phyloP scores from a whole-genome alignment of 163 green algal genomes.

The Chlorella variabilis region DNA sequence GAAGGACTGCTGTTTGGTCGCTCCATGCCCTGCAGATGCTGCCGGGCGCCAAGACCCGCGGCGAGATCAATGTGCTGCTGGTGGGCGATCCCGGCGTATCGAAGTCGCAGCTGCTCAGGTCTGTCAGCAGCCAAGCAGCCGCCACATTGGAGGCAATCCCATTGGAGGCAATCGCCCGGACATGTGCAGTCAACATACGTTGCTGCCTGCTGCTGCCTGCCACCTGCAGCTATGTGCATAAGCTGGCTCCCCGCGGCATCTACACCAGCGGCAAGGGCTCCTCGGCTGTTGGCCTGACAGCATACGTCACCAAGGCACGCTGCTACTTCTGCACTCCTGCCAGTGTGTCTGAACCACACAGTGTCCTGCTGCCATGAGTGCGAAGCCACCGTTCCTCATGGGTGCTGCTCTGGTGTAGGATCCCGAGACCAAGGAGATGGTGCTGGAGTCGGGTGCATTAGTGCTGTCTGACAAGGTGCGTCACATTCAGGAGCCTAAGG shows the following conservation, averaged over 20 bases:
- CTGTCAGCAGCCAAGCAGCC: too few species aligned
- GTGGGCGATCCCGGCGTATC: slow-evolving; percentile 96
- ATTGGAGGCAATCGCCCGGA: too few species aligned
- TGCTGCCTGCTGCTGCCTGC: too few species aligned
- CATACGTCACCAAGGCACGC: slow-evolving; percentile 88
- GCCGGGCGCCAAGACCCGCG: slow-evolving; percentile 65
- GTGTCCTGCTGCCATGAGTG: too few species aligned
- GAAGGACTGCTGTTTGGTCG: neutral
- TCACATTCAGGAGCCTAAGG: too few species aligned
- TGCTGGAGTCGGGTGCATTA: slow-evolving; percentile 97
- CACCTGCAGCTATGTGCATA: slow-evolving; percentile 89
- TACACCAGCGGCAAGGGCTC: slow-evolving; percentile 95
- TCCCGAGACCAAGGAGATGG: slow-evolving; percentile 95
- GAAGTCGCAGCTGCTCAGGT: slow-evolving; percentile 96
- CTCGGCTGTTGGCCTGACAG: slow-evolving; percentile 94
- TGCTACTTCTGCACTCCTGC: neutral
- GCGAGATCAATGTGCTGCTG: slow-evolving; percentile 97
- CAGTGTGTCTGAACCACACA: too few species aligned
- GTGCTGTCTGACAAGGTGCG: slow-evolving; percentile 79
- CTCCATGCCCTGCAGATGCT: slow-evolving; percentile 48
- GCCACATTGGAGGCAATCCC: too few species aligned
- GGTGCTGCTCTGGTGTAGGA: slow-evolving; percentile 76
- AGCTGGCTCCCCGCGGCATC: slow-evolving; percentile 94
- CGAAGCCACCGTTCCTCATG: too few species aligned
- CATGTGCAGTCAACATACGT: too few species aligned